Evolutionary conservation across 2,329 filamentous ascomycete genomes (phyloP), one percentile per base, ranked within the genome.

Genomic region (Xenoacremonium recifei): DNA sequence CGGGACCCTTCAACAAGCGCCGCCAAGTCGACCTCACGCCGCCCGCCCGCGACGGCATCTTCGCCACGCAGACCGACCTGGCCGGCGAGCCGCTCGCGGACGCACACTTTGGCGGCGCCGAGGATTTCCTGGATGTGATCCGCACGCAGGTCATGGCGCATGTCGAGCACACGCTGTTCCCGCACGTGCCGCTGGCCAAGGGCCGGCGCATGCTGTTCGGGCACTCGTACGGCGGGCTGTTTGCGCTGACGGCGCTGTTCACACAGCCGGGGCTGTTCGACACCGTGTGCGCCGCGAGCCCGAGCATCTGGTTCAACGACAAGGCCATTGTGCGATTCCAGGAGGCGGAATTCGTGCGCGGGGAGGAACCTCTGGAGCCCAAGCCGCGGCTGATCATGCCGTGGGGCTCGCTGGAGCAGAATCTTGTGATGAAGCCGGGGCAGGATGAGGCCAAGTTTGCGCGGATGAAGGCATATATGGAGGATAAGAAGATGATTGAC

Each of bases 191-290:
- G 45, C 19, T 71, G 59, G 42, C 59, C 51, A 60, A 65, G 13
- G 53, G 58, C 2, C 63, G 64, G 18, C 69, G 69, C 36, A 73
- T 69, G 1, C 56, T 77, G 1, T 75, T 67, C 30, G 73, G 73
- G 0, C 73, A 77, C 42, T 76, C 72, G 0, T 74, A 72, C 19
- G 72, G 71, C 3, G 74, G 71, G 0, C 57, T 77, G 1, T 76
- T 76, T 35, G 58, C 64, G 1, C 59, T 77, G 3, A 69, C 75
- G 44, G 58, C 67, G 0, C 59, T 76, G 7, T 68, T 70, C 39
- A 68, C 61, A 0, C 55, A 61, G 4, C 66, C 70, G 0, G 48
- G 55, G 2, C 57, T 66, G 3, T 76, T 76, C 40, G 61, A 74
- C 40, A 65, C 61, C 6, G 73, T 67, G 44, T 61, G 75, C 12